Evolutionary conservation across 805 yeast genomes (phyloP).

Genomic region (Zygotorulaspora sp.): DNA sequence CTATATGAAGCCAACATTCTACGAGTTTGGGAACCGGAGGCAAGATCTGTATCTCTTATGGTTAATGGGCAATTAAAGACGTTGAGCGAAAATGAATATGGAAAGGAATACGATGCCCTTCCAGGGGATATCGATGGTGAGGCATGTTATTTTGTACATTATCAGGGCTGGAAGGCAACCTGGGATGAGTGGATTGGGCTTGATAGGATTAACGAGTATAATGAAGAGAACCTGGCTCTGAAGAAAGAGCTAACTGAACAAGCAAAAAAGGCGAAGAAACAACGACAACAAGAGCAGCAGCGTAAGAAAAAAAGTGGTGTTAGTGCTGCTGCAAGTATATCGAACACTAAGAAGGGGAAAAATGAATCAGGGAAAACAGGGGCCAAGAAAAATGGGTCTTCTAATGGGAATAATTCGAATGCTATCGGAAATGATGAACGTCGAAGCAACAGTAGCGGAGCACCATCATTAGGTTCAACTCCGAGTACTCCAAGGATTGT

Average conservation of each 20-base stretch:
- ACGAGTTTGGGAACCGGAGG: conserved; percentile 54
- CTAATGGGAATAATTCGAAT: not conserved
- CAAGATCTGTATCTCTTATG: conserved; percentile 36
- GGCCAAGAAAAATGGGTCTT: not conserved
- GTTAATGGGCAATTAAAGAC: conserved; percentile 32
- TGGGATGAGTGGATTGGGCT: conserved; percentile 96
- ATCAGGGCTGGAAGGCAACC: conserved; percentile 90
- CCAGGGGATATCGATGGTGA: conserved; percentile 38
- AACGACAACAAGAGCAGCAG: conserved; percentile 34
- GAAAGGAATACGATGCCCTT: conserved; percentile 19
- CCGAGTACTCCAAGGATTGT: conserved; percentile 38
- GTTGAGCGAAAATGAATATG: conserved; percentile 31
- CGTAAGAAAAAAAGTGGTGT: conserved; percentile 24
- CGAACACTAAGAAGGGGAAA: conserved; percentile 4
- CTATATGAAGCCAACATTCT: conserved; percentile 83
- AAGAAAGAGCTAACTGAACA: conserved; percentile 57
- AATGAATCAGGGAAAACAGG: not conserved
- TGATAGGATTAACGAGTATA: conserved; percentile 62
- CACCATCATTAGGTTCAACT: conserved; percentile 1
- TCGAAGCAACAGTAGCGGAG: conserved; percentile 3
- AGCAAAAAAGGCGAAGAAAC: conserved; percentile 36
- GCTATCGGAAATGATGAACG: not conserved
- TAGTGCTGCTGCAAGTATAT: conserved; percentile 15
- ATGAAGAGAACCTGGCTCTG: conserved; percentile 59
- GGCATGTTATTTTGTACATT: conserved; percentile 67